Percentiles rank a stretch among this genome's conserved stretches.
Conservation (phyloP, 805 yeast species). For the Monosporozyma siamensis region DNA sequence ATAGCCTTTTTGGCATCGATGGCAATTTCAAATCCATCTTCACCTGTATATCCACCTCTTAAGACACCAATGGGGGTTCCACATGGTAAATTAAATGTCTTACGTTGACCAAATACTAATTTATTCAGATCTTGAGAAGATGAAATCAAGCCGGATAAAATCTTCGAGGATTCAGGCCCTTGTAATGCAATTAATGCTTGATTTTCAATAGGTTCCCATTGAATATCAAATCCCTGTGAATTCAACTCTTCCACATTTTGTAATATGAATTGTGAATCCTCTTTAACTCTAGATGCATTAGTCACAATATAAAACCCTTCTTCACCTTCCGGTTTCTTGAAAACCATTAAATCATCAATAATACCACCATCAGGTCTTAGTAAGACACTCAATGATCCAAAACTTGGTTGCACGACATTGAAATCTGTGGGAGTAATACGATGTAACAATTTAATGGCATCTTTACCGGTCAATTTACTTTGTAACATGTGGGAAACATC, state of each 20-base stretch:
- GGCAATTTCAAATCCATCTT: slow-evolving; percentile 92
- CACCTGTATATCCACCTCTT: slow-evolving; percentile 96
- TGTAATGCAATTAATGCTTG: slow-evolving; percentile 76
- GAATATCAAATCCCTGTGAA: slow-evolving; percentile 10
- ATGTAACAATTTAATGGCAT: slow-evolving; percentile 59
- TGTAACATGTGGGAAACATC: slow-evolving; percentile 98
- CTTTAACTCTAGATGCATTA: slow-evolving; percentile 88
- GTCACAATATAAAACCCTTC: slow-evolving; percentile 76
- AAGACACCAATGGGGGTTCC: slow-evolving; percentile 59
- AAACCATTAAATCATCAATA: slow-evolving; percentile 88
- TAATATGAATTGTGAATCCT: slow-evolving; percentile 60
- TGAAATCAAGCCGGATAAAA: slow-evolving; percentile 54
- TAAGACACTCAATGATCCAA: slow-evolving; percentile 69
- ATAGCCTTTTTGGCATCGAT: slow-evolving; percentile 53
- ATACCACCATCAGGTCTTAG: slow-evolving; percentile 72
- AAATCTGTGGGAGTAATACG: slow-evolving; percentile 85
- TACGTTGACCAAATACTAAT: slow-evolving; percentile 64
- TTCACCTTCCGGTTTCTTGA: slow-evolving; percentile 42
- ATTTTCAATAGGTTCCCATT: slow-evolving; percentile 48
- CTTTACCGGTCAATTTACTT: slow-evolving; percentile 65
- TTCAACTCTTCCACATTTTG: slow-evolving; percentile 36
- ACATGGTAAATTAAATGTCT: slow-evolving; percentile 31
- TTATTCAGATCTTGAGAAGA: slow-evolving; percentile 35
- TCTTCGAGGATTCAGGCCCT: slow-evolving; percentile 76
- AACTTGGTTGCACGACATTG: slow-evolving; percentile 41